Evolutionary conservation across 2,329 filamentous ascomycete species (phyloP).

Genomic region (Microcyclospora pomicola): DNA sequence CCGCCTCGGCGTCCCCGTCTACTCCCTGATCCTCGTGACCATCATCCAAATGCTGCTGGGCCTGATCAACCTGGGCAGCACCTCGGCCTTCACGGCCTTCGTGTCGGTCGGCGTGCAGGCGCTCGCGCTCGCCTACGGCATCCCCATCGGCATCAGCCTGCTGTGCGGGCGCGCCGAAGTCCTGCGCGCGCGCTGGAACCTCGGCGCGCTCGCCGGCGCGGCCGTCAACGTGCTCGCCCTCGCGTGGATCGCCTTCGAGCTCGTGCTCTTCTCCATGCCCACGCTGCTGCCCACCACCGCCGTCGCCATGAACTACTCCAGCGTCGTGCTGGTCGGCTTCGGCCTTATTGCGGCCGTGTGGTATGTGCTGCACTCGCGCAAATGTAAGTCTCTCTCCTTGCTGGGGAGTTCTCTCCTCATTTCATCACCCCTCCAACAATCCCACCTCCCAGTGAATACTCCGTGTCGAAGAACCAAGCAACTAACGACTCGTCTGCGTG

Average conservation of each 20-base stretch:
- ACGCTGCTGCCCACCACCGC: slow-evolving; percentile 39
- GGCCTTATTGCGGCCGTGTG: slow-evolving; percentile 11
- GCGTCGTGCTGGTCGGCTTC: slow-evolving; percentile 43
- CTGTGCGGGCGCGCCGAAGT: slow-evolving; percentile 24
- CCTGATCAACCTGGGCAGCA: slow-evolving; percentile 36
- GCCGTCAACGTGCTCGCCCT: slow-evolving; percentile 16
- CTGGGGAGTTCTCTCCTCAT: background rate
- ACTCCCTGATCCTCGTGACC: slow-evolving; percentile 30
- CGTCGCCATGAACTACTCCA: slow-evolving; percentile 43
- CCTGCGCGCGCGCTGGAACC: slow-evolving; percentile 9
- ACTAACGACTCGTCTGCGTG: background rate
- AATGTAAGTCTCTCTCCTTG: slow-evolving; percentile 2
- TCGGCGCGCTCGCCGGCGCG: slow-evolving; percentile 6
- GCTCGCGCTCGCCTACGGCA: slow-evolving; percentile 41
- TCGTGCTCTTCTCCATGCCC: slow-evolving; percentile 38
- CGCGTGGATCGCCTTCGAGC: slow-evolving; percentile 16
- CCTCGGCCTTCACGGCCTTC: slow-evolving; percentile 36
- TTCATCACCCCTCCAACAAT: no score
- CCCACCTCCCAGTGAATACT: no score
- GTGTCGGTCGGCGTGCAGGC: slow-evolving; percentile 43
- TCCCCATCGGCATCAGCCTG: slow-evolving; percentile 41
- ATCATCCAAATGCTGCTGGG: slow-evolving; percentile 36
- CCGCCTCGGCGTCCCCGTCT: slow-evolving; percentile 27
- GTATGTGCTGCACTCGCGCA: slow-evolving; percentile 9
- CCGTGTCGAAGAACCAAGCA: background rate